phyloP scores from a whole-genome alignment of 768 basidiomycete genomes.

The Boletus rubropictus region DNA sequence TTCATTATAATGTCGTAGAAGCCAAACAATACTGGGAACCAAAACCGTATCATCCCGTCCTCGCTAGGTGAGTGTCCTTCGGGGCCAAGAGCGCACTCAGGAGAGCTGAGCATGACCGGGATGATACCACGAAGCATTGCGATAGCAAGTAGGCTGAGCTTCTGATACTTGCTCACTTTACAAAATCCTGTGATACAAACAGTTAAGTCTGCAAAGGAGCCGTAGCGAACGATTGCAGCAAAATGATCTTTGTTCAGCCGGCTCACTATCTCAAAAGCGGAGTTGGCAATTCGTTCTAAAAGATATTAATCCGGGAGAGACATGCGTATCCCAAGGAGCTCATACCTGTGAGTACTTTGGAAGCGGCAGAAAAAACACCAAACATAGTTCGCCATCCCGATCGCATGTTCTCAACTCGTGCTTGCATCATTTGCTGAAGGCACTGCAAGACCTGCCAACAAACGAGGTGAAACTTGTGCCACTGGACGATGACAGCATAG shows the following conservation, averaged over 20 bases:
- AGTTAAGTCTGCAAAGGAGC: constrained; percentile 91
- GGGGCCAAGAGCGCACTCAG: constrained; percentile 53
- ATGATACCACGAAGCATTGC: constrained; percentile 94
- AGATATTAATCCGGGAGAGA: background rate
- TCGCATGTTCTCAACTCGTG: constrained; percentile 87
- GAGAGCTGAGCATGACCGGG: constrained; percentile 80
- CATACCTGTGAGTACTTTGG: constrained; percentile 82
- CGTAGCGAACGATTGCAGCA: constrained; percentile 82
- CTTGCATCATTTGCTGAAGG: constrained; percentile 97
- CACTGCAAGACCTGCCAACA: constrained; percentile 82
- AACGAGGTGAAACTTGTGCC: background rate
- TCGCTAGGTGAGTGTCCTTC: constrained; percentile 42
- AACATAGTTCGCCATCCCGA: constrained; percentile 99
- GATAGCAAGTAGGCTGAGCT: constrained; percentile 92
- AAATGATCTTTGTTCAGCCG: constrained; percentile 90
- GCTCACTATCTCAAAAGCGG: constrained; percentile 95
- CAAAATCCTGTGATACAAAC: constrained; percentile 99
- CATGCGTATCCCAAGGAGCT: constrained; percentile 2
- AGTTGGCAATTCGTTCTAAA: constrained; percentile 81
- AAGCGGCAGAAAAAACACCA: constrained; percentile 94
- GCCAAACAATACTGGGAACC: constrained; percentile 95
- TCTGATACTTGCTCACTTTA: constrained; percentile 99
- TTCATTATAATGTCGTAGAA: constrained; percentile 99
- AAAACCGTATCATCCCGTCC: constrained; percentile 91
- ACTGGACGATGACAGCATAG: background rate